A percentile compares a stretch with the other conserved stretches of the same genome.
Conservation (phyloP, 768 basidiomycete species). For the Tylopilus plumbeoviolaceoides region DNA sequence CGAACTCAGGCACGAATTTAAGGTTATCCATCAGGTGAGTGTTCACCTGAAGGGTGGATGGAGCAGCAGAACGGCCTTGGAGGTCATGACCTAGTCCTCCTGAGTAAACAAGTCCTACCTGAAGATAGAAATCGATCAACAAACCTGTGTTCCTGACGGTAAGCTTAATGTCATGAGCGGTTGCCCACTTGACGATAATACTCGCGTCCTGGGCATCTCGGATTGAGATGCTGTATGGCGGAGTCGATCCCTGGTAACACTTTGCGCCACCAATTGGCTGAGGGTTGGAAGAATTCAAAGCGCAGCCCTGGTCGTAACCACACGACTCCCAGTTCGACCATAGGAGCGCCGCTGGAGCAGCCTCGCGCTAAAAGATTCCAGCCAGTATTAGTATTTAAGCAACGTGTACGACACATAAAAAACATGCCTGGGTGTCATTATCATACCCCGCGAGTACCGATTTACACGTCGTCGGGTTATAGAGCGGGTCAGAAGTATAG, state of each 20-base stretch:
- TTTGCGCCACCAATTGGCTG: conserved; percentile 6
- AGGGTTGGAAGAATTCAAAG: conserved; percentile 17
- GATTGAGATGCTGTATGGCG: conserved; percentile 20
- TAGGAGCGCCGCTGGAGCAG: conserved; percentile 14
- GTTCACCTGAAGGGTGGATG: conserved; percentile 22
- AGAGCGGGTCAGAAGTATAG: conserved; percentile 18
- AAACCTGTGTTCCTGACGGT: conserved; percentile 24
- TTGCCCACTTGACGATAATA: conserved; percentile 18
- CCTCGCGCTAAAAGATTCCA: conserved; percentile 15
- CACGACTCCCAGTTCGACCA: conserved; percentile 25
- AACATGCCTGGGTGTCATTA: conserved; percentile 14
- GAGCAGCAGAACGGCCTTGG: conserved; percentile 22
- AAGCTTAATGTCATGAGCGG: conserved; percentile 16
- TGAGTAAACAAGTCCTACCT: background rate
- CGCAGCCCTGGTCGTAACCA: conserved; percentile 14
- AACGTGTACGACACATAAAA: background rate
- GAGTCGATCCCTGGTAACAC: conserved; percentile 21
- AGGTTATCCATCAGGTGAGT: conserved; percentile 17
- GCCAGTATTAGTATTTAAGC: background rate
- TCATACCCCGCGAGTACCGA: conserved; percentile 10
- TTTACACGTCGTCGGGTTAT: conserved; percentile 12
- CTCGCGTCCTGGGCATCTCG: conserved; percentile 19
- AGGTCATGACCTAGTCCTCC: conserved; percentile 18
- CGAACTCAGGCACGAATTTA: conserved; percentile 14
- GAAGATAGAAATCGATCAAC: background rate